Base-by-base conservation (phyloP, 495 filamentous ascomycete species). In the Elasticomyces elasticus region DNA sequence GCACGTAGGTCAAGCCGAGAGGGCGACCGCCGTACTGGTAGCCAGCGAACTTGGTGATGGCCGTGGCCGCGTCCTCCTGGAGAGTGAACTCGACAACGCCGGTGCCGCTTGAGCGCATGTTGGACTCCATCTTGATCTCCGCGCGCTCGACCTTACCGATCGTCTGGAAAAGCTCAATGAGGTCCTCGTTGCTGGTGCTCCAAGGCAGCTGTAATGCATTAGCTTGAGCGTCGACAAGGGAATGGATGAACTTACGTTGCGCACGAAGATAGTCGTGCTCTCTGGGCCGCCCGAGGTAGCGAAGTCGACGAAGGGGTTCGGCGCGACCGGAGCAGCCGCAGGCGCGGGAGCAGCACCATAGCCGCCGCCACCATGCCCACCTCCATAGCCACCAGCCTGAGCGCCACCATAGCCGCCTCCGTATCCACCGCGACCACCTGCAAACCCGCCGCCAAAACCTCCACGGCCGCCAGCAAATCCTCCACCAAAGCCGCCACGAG, bases 91-190 rank as follows among this genome's bases (percentile, higher is more conserved):
- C 81, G 49, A 98, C 94, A 40, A 98, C 92, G 66, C 92, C 92
- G 44, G 86, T 94, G 45, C 92, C 92, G 52, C 88, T 84, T 49
- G 94, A 97, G 60, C 92, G 88, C 43, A 92, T 91, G 64, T 94
- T 95, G 7, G 87, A 85, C 64, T 97, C 94, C 64, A 97, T 97
- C 71, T 98, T 94, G 46, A 97, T 97, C 73, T 97, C 94, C 11
- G 92, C 92, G 60, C 88, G 88, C 61, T 95, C 89, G 56, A 98
- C 92, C 71, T 95, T 95, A 42, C 91, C 92, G 66, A 98, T 97
- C 5, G 92, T 98, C 26, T 84, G 89, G 78, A 98, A 98, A 13
- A 98, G 78, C 64, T 98, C 92, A 43, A 96, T 78, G 4, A 98
- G 71, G 68, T 98, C 92, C 52, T 97, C 94, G 62, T 97, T 96